Conservation (phyloP, 2,329 filamentous ascomycete species). For the Beauveria varroae region DNA sequence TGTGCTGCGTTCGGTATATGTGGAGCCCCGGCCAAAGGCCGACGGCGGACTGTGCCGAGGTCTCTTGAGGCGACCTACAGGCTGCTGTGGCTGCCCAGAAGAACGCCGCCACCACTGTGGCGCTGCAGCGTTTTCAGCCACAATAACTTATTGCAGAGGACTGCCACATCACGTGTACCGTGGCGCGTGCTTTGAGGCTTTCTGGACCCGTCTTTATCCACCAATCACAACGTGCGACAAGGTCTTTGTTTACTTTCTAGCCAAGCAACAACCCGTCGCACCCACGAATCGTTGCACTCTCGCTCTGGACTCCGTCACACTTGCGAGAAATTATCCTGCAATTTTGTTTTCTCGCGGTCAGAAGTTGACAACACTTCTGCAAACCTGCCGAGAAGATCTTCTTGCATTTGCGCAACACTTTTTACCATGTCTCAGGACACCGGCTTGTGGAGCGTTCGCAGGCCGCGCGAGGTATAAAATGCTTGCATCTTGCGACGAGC, state of each 20-base stretch:
- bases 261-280: conserved; percentile 26
- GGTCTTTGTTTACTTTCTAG: conserved; percentile 36
- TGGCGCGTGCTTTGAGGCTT: conserved; percentile 3
- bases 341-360: neutral
- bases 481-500: neutral
- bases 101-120: too few relatives aligned
- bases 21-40: conserved; percentile 16
- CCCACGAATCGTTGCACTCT: conserved; percentile 8
- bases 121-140: too few relatives aligned
- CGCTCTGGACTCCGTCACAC: conserved; percentile 10
- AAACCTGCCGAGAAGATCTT: neutral
- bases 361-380: conserved; percentile 13
- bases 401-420: neutral
- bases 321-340: conserved; percentile 9
- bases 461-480: conserved; percentile 69
- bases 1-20: conserved; percentile 23
- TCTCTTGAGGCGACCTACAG: neutral
- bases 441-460: conserved; percentile 84
- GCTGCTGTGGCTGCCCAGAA: too few relatives aligned
- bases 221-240: conserved; percentile 13
- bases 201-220: too few relatives aligned
- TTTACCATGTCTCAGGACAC: conserved; percentile 73
- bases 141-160: too few relatives aligned
- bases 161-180: conserved; percentile 19
- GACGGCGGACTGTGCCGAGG: conserved; percentile 23